Base-by-base conservation (phyloP, 305 asterid genomes). In the Plantago coronopus region DNA sequence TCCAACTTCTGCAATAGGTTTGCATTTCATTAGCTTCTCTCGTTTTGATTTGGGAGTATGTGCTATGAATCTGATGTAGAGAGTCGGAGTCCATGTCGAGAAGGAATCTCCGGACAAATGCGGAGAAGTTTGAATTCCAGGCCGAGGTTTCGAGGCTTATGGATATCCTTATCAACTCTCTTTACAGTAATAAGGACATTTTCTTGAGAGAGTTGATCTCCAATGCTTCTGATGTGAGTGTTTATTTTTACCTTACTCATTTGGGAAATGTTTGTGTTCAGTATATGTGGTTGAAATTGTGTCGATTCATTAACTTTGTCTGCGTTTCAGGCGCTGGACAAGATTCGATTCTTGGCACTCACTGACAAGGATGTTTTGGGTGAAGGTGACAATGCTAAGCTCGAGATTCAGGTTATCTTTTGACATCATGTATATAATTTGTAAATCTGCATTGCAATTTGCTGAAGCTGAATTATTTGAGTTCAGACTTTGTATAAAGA, bases 141-240 rank as follows among this genome's bases (percentile, higher is more conserved):
- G 96, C 95, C 22, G 96, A 91, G 83, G 98, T 91, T 55, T 88
- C 98, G 43, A 82, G 96, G 69, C 94, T 91, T 63, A 86, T 91
- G 98, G 97, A 88, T 69, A 88, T 91, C 59, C 72, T 93, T 61
- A 93, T 93, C 80, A 93, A 93, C 86, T 93, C 97, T 62, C 94
- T 93, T 47, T 93, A 93, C 72, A 93, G 96, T 57, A 89, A 93
- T 73, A 93, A 93, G 62, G 99, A 89, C 72, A 89, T 93, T 25
- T 93, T 93, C 83, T 72, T 93, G 79, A 87, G 99, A 76, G 97
- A 89, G 73, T 79, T 93, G 79, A 93, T 93, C 78, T 93, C 99
- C 57, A 93, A 93, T 82, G 97, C 99, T 44, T 93, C 97, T 7
- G 99, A 93, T 79, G 99, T 93, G 82, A 80, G 97, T 60, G 27